These are phyloP conservation scores for Penicillium bialowiezense DNA, from an alignment of 495 filamentous ascomycete genomes.

Conservation along the genomic window DNA sequence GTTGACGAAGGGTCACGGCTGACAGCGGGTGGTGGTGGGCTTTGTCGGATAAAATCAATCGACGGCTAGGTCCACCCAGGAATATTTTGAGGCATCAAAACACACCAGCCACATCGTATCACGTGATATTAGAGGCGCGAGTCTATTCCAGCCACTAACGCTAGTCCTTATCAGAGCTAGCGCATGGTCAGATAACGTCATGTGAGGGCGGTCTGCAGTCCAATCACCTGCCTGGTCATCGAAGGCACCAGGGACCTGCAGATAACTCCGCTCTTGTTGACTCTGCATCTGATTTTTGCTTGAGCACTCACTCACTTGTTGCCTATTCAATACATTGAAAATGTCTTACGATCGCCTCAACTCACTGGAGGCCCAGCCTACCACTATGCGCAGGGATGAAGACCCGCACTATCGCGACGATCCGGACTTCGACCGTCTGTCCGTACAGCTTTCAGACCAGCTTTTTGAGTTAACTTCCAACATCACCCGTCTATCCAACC, in stretches of 20 bases:
- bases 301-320: constrained; percentile 6
- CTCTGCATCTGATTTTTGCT: constrained; percentile 5
- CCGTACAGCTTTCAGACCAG: constrained; percentile 76
- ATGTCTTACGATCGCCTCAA: constrained; percentile 94
- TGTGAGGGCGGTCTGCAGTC: constrained; percentile 35
- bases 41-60: constrained; percentile 10
- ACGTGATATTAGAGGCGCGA: constrained; percentile 17
- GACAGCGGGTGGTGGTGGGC: constrained; percentile 6
- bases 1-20: constrained; percentile 3
- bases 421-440: constrained; percentile 83
- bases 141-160: constrained; percentile 8
- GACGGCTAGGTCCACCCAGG: constrained; percentile 13
- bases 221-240: constrained; percentile 8
- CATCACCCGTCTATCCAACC: constrained; percentile 72
- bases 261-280: constrained; percentile 6
- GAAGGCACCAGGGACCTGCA: constrained; percentile 22
- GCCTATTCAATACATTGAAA: constrained; percentile 11
- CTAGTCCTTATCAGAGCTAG: constrained; percentile 20
- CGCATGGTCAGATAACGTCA: constrained; percentile 23
- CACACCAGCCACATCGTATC: constrained; percentile 36
- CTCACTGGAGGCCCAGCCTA: constrained; percentile 79
- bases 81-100: constrained; percentile 42
- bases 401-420: constrained; percentile 80
- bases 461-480: constrained; percentile 85
- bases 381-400: constrained; percentile 60